Evolutionary conservation across 169 alveolate species (phyloP).

Genomic region (Eimeria sp.): DNA sequence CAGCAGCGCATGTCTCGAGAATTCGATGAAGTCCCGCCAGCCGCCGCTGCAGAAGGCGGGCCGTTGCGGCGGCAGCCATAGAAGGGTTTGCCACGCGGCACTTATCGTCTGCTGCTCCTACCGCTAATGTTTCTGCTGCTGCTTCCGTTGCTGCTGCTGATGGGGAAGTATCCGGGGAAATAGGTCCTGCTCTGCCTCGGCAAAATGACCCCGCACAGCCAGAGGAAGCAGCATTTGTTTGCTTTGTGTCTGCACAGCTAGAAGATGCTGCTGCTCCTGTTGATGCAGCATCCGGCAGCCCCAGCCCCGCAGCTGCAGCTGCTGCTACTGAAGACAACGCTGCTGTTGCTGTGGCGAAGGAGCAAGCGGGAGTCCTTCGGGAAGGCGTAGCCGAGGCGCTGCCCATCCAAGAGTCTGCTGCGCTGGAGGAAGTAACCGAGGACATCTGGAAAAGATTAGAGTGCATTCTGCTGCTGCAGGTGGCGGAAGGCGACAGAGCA

Average conservation of each 20-base stretch:
- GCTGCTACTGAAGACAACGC: not conserved
- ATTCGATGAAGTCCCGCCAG: constrained; percentile 24
- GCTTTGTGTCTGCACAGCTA: not conserved
- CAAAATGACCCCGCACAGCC: not conserved
- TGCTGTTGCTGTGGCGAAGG: constrained; percentile 13
- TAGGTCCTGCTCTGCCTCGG: not conserved
- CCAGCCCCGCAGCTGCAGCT: not conserved
- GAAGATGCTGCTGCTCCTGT: not conserved
- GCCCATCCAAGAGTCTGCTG: not conserved
- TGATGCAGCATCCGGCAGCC: constrained; percentile 1
- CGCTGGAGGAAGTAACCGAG: not conserved
- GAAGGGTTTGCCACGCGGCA: not conserved
- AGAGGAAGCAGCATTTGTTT: not conserved
- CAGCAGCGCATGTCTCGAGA: constrained; percentile 12
- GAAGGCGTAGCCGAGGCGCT: not conserved
- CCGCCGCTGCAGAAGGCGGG: constrained; percentile 17
- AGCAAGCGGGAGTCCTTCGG: not conserved
- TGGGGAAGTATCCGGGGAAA: not conserved
- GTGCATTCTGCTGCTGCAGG: constrained; percentile 17
- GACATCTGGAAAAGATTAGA: not conserved
- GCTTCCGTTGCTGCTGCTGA: not conserved
- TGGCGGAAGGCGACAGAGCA: constrained; percentile 1
- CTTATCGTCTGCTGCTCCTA: not conserved
- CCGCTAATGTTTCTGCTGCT: not conserved
- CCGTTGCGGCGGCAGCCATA: constrained; percentile 24